These are phyloP conservation scores for Colletotrichum higginsianum DNA, from an alignment of 2,329 filamentous ascomycete genomes.

Conservation along the genomic window DNA sequence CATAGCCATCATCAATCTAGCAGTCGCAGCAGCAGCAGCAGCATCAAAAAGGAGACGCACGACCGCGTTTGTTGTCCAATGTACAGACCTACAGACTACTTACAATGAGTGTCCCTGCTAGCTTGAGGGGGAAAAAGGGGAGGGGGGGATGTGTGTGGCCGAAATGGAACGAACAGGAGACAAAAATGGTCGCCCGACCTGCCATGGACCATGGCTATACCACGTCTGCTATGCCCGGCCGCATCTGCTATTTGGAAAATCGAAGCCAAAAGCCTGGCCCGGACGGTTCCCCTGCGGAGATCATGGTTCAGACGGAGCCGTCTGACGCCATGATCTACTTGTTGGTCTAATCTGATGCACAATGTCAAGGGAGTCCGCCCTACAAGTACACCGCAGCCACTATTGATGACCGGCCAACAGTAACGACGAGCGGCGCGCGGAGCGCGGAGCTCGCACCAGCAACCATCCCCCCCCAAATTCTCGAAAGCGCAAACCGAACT, in stretches of 20 bases:
- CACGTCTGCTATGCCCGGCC: constrained; percentile 27
- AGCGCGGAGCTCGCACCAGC: constrained; percentile 19
- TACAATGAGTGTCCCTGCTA: constrained; percentile 6
- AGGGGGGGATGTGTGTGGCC: neutral
- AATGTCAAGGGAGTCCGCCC: constrained; percentile 42
- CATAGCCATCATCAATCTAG: constrained; percentile 28
- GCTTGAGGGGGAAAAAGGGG: neutral
- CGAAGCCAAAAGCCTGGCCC: constrained; percentile 45
- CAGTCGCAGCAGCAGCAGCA: constrained; percentile 5
- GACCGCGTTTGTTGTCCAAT: constrained; percentile 18
- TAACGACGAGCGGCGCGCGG: constrained; percentile 29
- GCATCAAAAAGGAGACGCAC: constrained; percentile 3
- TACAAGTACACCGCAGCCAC: neutral
- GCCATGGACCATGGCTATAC: constrained; percentile 29
- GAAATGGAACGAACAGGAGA: constrained; percentile 26
- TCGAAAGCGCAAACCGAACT: constrained; percentile 27
- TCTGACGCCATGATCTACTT: constrained; percentile 57
- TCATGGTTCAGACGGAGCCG: constrained; percentile 58
- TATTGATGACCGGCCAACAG: constrained; percentile 1
- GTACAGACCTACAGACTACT: neutral
- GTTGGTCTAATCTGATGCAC: constrained; percentile 54
- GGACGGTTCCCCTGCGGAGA: constrained; percentile 54
- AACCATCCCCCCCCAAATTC: constrained; percentile 47
- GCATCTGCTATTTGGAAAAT: constrained; percentile 41
- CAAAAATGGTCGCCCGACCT: constrained; percentile 23